Percentiles rank a stretch among this genome's conserved stretches.
Conservation (phyloP, 1,284 basidiomycete species). For the Pseudozyma pruni region DNA sequence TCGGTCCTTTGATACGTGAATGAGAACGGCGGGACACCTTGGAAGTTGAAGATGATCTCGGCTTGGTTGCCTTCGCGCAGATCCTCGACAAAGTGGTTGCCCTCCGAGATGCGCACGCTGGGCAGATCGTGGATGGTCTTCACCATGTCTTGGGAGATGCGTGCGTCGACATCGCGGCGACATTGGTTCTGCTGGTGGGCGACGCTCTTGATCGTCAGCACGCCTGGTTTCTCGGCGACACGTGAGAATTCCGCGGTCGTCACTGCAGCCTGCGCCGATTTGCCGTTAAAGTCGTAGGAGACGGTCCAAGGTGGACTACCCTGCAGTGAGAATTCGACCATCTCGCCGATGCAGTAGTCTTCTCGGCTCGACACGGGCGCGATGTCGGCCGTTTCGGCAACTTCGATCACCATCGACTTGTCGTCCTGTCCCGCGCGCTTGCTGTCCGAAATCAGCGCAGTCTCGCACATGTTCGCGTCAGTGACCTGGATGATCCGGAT, state of each 20-base stretch:
- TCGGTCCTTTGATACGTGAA: conserved; percentile 73
- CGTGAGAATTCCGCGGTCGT: conserved; percentile 84
- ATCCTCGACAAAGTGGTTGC: conserved; percentile 81
- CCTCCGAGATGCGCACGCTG: conserved; percentile 85
- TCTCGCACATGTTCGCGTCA: conserved; percentile 60
- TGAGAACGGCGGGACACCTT: conserved; percentile 91
- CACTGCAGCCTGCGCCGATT: conserved; percentile 78
- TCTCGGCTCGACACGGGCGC: conserved; percentile 80
- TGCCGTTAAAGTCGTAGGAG: conserved; percentile 85
- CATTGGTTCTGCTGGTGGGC: conserved; percentile 75
- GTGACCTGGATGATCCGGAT: conserved; percentile 63
- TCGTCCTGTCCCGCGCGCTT: conserved; percentile 13
- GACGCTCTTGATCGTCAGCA: conserved; percentile 83
- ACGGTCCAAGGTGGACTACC: conserved; percentile 96
- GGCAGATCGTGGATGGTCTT: conserved; percentile 85
- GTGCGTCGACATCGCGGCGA: conserved; percentile 69
- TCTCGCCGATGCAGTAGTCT: conserved; percentile 91
- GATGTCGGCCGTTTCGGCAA: conserved; percentile 93
- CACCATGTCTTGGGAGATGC: conserved; percentile 69
- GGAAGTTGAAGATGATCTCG: conserved; percentile 87
- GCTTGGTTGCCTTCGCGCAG: conserved; percentile 84
- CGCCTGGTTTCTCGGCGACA: conserved; percentile 81
- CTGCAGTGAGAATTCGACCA: conserved; percentile 89
- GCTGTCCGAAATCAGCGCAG: conserved; percentile 6
- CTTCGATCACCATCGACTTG: conserved; percentile 71